Conservation (phyloP, 2,329 filamentous ascomycete species). For the Cladosporium oxysporum region DNA sequence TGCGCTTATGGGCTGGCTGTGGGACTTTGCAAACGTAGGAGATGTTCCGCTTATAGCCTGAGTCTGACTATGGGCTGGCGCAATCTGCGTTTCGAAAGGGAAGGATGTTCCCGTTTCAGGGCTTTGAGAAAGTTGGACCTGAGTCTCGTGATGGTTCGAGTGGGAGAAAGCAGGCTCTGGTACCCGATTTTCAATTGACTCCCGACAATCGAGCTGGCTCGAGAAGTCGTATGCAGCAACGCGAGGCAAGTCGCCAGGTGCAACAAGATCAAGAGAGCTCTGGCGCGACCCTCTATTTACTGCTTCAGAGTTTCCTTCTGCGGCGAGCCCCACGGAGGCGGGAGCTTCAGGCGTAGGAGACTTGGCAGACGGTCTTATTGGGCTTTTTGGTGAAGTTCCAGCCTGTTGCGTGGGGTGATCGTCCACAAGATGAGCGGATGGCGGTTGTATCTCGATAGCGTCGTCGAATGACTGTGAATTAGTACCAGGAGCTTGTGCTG, state of each 20-base stretch:
- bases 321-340: background rate
- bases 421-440: background rate
- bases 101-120: slow-evolving; percentile 20
- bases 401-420: background rate
- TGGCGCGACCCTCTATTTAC: background rate
- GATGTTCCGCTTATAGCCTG: background rate
- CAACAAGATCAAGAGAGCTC: background rate
- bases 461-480: background rate
- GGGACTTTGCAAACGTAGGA: background rate
- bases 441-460: background rate
- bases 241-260: background rate
- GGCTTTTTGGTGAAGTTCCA: background rate
- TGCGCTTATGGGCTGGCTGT: background rate
- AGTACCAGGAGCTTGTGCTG: background rate
- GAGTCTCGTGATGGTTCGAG: background rate
- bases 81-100: slow-evolving; percentile 30
- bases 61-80: background rate
- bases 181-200: background rate
- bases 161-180: background rate
- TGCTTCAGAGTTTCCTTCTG: background rate
- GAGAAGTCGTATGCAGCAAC: background rate
- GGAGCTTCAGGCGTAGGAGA: background rate
- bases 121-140: background rate
- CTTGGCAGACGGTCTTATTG: background rate
- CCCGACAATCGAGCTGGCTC: background rate